Conservation (phyloP, 2,329 filamentous ascomycete species). For the Talaromyces funiculosus region DNA sequence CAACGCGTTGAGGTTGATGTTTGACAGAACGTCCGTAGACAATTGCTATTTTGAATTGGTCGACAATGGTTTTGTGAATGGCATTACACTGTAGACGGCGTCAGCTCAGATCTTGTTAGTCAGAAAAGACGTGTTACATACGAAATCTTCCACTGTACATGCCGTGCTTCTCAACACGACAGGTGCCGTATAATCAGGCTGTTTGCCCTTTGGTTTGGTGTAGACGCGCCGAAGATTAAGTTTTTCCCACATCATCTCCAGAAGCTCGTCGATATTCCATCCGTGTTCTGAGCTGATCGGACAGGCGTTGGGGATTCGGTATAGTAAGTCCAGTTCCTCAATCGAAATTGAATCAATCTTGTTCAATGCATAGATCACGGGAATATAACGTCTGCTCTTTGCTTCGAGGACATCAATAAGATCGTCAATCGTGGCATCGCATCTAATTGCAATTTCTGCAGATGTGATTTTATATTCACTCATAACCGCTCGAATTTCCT, state of each 20-base stretch:
- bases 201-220: conserved; percentile 93
- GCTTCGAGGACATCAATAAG: conserved; percentile 94
- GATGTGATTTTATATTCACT: conserved; percentile 94
- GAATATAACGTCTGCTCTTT: conserved; percentile 91
- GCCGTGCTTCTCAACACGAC: conserved; percentile 78
- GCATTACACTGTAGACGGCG: conserved; percentile 68
- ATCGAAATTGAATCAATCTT: conserved; percentile 99
- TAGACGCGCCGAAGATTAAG: conserved; percentile 87
- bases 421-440: conserved; percentile 95
- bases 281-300: conserved; percentile 96
- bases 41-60: conserved; percentile 91
- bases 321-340: conserved; percentile 91
- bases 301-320: conserved; percentile 93
- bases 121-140: conserved; percentile 46
- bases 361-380: conserved; percentile 98
- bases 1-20: conserved; percentile 95
- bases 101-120: conserved; percentile 16
- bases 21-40: conserved; percentile 98
- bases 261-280: conserved; percentile 95
- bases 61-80: conserved; percentile 92
- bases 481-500: conserved; percentile 97
- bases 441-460: conserved; percentile 94
- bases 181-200: conserved; percentile 85
- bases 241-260: conserved; percentile 99
- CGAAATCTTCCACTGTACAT: conserved; percentile 94